phyloP scores from a whole-genome alignment of 371 early-diverging fungal species.

The Cokeromyces recurvatus region DNA sequence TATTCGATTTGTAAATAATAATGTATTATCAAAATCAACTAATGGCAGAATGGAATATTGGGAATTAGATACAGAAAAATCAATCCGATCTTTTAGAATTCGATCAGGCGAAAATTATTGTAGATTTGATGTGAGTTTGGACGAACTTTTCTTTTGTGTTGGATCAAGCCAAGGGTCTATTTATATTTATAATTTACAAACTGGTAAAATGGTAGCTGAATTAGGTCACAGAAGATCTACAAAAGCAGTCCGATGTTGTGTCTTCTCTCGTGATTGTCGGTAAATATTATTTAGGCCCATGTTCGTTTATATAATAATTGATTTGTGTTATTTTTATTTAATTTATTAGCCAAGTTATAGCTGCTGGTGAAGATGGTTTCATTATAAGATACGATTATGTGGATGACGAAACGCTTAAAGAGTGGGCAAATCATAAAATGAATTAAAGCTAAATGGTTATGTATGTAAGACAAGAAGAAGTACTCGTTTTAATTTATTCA shows the following conservation, averaged over 20 bases:
- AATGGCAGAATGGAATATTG: conserved; percentile 75
- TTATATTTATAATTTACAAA: conserved; percentile 63
- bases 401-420: conserved; percentile 62
- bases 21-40: conserved; percentile 67
- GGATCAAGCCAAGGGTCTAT: conserved; percentile 71
- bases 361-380: conserved; percentile 75
- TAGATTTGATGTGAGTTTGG: conserved; percentile 50
- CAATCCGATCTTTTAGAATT: conserved; percentile 31
- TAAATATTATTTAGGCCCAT: conserved; percentile 18
- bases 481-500: too few relatives aligned
- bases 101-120: conserved; percentile 39
- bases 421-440: conserved; percentile 63
- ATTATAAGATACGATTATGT: conserved; percentile 85
- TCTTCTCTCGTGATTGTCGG: conserved; percentile 75
- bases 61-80: conserved; percentile 50
- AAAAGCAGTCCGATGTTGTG: conserved; percentile 73
- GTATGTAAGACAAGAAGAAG: too few relatives aligned
- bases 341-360: conserved; percentile 66
- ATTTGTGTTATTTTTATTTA: neutral
- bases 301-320: neutral
- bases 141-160: conserved; percentile 67
- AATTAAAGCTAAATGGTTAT: conserved; percentile 1
- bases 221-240: conserved; percentile 76
- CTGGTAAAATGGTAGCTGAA: conserved; percentile 58
- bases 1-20: conserved; percentile 60